A percentile compares a stretch with the other conserved stretches of the same genome.
Conservation (phyloP, 371 early-diverging fungal genomes). For the Blastocladiella emersonii region DNA sequence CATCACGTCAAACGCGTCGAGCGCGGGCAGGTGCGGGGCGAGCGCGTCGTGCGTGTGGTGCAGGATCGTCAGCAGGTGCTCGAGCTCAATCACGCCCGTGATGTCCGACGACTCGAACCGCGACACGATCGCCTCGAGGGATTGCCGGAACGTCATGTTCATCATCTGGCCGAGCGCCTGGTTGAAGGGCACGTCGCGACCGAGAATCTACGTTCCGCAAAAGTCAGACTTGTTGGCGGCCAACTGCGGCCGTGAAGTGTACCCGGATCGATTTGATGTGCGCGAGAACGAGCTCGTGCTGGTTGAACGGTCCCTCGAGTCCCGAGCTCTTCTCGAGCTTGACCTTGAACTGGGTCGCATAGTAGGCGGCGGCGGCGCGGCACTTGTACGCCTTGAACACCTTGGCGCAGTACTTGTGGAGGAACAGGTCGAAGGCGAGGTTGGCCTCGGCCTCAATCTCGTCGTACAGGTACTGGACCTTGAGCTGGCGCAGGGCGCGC, state of each 20-base stretch:
- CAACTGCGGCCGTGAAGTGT: too few relatives aligned
- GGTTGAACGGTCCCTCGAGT: background rate
- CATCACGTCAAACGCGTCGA: constrained; percentile 27
- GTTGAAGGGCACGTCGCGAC: constrained; percentile 20
- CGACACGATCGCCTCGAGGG: constrained; percentile 22
- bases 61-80: constrained; percentile 17
- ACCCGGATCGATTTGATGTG: background rate
- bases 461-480: constrained; percentile 26
- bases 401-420: constrained; percentile 21
- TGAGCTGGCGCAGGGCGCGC: constrained; percentile 18
- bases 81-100: constrained; percentile 22
- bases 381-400: constrained; percentile 29
- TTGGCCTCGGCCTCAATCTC: constrained; percentile 35
- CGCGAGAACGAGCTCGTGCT: constrained; percentile 2
- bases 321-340: constrained; percentile 7
- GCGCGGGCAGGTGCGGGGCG: constrained; percentile 9
- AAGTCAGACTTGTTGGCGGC: too few relatives aligned
- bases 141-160: constrained; percentile 21
- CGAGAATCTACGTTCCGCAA: constrained; percentile 28
- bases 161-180: constrained; percentile 18
- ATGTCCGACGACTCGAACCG: constrained; percentile 26
- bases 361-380: constrained; percentile 2
- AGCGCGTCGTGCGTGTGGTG: constrained; percentile 18
- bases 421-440: constrained; percentile 29
- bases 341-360: constrained; percentile 10